A percentile compares a stretch with the other conserved stretches of the same genome.
These are phyloP conservation scores for Ophiocordyceps sinensis DNA, from an alignment of 2,329 filamentous ascomycete species.

Conservation along the genomic window DNA sequence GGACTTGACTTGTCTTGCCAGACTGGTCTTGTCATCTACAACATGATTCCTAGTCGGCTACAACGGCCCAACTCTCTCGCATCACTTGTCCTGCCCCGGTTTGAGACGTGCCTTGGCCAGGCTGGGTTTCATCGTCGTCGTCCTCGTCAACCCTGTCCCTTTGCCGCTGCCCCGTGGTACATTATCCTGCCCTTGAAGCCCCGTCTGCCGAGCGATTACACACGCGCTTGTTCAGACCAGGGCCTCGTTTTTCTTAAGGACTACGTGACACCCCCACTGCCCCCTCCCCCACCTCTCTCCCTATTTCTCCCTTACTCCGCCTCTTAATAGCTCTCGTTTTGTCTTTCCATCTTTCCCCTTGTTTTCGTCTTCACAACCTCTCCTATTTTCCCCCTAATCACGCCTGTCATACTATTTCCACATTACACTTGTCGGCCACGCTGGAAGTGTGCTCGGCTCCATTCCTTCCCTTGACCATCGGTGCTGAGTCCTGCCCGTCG, in stretches of 20 bases:
- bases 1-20: too few relatives aligned
- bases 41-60: too few relatives aligned
- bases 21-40: too few relatives aligned
- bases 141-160: too few relatives aligned
- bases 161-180: too few relatives aligned
- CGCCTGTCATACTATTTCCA: background rate
- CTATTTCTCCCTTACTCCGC: background rate
- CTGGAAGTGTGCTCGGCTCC: conserved; percentile 1
- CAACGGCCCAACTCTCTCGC: too few relatives aligned
- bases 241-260: background rate
- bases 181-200: too few relatives aligned
- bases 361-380: background rate
- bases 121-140: too few relatives aligned
- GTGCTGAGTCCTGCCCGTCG: background rate
- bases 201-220: background rate
- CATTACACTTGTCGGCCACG: background rate
- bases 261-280: background rate
- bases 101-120: too few relatives aligned
- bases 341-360: background rate
- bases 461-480: background rate
- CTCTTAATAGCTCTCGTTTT: background rate
- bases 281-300: background rate
- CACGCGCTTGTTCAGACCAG: background rate
- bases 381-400: background rate
- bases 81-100: too few relatives aligned